Conservation (phyloP, 345 rosid species). For the Cardamine chenopodiifolia region DNA sequence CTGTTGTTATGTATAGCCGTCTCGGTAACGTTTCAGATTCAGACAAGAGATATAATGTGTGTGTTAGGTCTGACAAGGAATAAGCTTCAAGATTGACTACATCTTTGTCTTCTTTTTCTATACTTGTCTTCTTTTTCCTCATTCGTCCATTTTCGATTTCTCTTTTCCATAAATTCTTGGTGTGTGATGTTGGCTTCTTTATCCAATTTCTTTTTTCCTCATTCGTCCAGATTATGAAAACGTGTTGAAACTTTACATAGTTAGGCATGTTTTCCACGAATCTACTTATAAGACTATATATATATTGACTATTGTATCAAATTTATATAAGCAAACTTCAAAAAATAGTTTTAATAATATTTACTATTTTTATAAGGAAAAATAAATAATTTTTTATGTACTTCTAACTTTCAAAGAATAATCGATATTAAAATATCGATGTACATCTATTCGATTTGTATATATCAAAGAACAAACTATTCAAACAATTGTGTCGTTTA, state of each 20-base stretch:
- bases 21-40: conserved; percentile 1
- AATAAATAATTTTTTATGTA: no score
- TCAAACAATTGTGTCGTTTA: no score
- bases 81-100: neutral
- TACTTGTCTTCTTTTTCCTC: neutral
- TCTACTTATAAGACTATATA: neutral
- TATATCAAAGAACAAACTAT: neutral
- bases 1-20: neutral
- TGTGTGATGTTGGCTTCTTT: neutral
- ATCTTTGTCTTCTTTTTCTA: neutral
- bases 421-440: no score
- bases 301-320: neutral
- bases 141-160: neutral
- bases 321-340: neutral
- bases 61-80: neutral
- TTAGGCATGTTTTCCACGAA: neutral
- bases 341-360: neutral
- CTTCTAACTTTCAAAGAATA: no score
- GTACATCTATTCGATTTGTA: neutral
- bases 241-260: neutral
- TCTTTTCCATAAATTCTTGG: neutral
- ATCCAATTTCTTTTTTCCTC: neutral
- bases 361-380: neutral
- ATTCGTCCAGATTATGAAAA: no score
- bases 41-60: conserved; percentile 12